phyloP scores from a whole-genome alignment of 2,329 filamentous ascomycete species.

The Aspergillus neoniger region DNA sequence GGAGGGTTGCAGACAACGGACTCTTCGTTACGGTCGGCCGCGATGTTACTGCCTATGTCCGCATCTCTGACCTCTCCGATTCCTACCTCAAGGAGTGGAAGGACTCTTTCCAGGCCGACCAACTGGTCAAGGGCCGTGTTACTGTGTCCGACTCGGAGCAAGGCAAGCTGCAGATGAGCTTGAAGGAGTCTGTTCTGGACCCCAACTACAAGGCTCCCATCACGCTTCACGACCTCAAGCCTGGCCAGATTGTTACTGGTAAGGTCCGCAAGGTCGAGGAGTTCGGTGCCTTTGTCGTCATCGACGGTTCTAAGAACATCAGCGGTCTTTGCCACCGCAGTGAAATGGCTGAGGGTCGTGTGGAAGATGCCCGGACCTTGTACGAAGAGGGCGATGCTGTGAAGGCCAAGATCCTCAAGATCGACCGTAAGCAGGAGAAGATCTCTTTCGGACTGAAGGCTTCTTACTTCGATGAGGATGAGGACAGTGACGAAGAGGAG shows the following conservation, averaged over 20 bases:
- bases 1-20: slow-evolving; percentile 84
- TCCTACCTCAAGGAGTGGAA: slow-evolving; percentile 95
- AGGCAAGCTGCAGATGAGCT: slow-evolving; percentile 77
- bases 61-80: slow-evolving; percentile 86
- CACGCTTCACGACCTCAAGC: slow-evolving; percentile 74
- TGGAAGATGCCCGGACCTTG: slow-evolving; percentile 83
- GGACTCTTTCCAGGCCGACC: slow-evolving; percentile 79
- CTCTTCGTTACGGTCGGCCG: slow-evolving; percentile 83
- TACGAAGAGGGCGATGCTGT: slow-evolving; percentile 91
- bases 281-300: slow-evolving; percentile 89
- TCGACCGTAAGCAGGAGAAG: slow-evolving; percentile 73
- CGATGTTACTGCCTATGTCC: slow-evolving; percentile 77
- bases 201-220: slow-evolving; percentile 72
- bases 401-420: slow-evolving; percentile 81
- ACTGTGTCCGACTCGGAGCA: slow-evolving; percentile 67
- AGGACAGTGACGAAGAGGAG: slow-evolving; percentile 49
- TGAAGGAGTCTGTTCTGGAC: slow-evolving; percentile 83
- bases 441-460: slow-evolving; percentile 92
- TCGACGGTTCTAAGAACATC: slow-evolving; percentile 84
- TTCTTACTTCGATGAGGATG: slow-evolving; percentile 73
- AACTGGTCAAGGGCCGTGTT: slow-evolving; percentile 86
- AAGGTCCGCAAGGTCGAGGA: slow-evolving; percentile 92
- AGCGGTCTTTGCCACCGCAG: slow-evolving; percentile 91
- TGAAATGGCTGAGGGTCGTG: slow-evolving; percentile 81
- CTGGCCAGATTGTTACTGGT: slow-evolving; percentile 81